Evolutionary conservation across 495 filamentous ascomycete species (phyloP).

Genomic region (Penicillium manginii): DNA sequence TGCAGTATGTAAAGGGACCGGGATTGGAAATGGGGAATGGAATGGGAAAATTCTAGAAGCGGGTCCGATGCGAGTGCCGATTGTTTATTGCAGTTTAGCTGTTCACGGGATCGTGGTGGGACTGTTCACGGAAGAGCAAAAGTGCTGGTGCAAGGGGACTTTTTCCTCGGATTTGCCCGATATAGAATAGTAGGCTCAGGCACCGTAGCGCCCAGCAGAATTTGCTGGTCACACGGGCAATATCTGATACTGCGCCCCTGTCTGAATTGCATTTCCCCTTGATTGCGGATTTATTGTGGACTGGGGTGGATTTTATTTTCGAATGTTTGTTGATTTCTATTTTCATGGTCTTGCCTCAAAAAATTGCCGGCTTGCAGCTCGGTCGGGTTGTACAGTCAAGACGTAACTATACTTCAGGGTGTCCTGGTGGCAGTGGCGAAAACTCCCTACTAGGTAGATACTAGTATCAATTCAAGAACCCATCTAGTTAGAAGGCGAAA

Average conservation of each 20-base stretch:
- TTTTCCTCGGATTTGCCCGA: constrained; percentile 25
- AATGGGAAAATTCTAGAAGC: constrained; percentile 21
- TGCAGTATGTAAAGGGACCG: not conserved
- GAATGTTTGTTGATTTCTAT: not conserved
- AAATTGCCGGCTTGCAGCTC: not conserved
- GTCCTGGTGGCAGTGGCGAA: not conserved
- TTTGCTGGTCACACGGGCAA: constrained; percentile 20
- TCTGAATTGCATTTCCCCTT: constrained; percentile 2
- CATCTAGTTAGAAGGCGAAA: not conserved
- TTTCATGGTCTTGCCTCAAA: not conserved
- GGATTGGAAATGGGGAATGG: not conserved
- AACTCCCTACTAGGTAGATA: too few relatives aligned
- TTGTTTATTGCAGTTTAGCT: constrained; percentile 23
- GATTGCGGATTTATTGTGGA: not conserved
- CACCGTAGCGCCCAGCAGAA: not conserved
- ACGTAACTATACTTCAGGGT: too few relatives aligned
- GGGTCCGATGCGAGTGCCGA: not conserved
- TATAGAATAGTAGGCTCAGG: constrained; percentile 17
- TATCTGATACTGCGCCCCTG: not conserved
- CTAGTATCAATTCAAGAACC: not conserved
- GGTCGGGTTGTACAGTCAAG: not conserved
- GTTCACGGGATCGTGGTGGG: constrained; percentile 17
- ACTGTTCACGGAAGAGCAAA: constrained; percentile 1
- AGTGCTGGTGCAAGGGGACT: constrained; percentile 1
- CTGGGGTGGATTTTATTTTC: not conserved